Evolutionary conservation across 495 filamentous ascomycete species (phyloP), one percentile per base, ranked within the genome.

Genomic region (Penicillium samsonianum): DNA sequence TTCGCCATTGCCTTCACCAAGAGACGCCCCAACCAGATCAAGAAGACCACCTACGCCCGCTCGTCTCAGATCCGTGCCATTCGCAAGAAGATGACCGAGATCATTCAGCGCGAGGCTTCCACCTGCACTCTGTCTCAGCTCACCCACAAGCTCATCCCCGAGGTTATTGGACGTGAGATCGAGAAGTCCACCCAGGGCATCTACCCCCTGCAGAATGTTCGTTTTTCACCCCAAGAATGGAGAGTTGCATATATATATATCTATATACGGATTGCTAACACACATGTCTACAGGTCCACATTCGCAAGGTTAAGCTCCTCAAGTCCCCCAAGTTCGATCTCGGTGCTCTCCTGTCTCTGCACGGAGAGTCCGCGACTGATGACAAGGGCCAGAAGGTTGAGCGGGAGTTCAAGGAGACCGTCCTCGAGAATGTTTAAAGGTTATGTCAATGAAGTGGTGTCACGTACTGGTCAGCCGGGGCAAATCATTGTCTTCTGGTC

Each of bases 1-100:
- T 98, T 98, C 80, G 90, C 89, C 74, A 98, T 98, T 68, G 94
- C 94, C 62, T 98, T 98, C 84, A 98, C 94, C 75, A 98, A 97
- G 89, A 83, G 90, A 74, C 85, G 94, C 67, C 91, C 92, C 61
- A 98, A 98, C 82, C 94, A 98, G 82, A 91, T 98, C 82, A 96
- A 96, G 89, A 98, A 97, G 87, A 98, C 94, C 65, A 98, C 95
- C 68, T 98, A 98, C 73, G 94, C 94, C 58, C 84, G 87, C 57
- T 89, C 90, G 65, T 96, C 93, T 56, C 94, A 98, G 79, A 97
- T 98, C 75, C 87, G 95, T 57, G 85, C 88, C 63, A 98, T 98
- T 75, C 87, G 94, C 78, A 93, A 92, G 84, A 98, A 98, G 90
- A 98, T 98, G 94, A 87, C 87, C 47, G 94, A 98, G 82, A 98